Conservation (phyloP, 2,329 filamentous ascomycete species). For the Didymella pinodella region DNA sequence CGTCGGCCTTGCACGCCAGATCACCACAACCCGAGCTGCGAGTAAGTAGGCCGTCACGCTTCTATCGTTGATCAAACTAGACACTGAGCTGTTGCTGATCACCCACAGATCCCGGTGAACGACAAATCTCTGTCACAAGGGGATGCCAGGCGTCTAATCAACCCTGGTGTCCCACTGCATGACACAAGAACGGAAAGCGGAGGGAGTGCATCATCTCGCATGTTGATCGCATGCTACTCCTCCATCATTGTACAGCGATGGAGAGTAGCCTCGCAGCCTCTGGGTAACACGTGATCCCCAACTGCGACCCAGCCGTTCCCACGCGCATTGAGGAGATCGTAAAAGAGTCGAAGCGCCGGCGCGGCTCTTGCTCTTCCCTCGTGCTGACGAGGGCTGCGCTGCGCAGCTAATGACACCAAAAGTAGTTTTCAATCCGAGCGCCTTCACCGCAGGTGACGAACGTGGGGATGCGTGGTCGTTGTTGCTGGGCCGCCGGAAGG, state of each 20-base stretch:
- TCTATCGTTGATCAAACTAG: not conserved
- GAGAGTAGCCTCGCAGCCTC: conserved; percentile 23
- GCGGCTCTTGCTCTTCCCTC: conserved; percentile 10
- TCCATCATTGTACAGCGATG: conserved; percentile 31
- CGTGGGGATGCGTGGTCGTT: conserved; percentile 40
- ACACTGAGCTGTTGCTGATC: conserved; percentile 12
- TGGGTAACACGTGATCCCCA: conserved; percentile 24
- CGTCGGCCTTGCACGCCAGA: not conserved
- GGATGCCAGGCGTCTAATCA: conserved; percentile 33
- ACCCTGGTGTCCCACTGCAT: conserved; percentile 32
- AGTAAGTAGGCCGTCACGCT: conserved; percentile 30
- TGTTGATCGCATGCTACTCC: conserved; percentile 29
- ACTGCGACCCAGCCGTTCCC: conserved; percentile 31
- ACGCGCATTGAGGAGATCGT: conserved; percentile 44
- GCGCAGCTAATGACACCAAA: conserved; percentile 39
- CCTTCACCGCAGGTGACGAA: conserved; percentile 22
- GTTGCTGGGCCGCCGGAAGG: conserved; percentile 27
- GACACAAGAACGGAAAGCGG: conserved; percentile 47
- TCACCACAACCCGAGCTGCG: conserved; percentile 40
- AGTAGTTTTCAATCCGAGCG: conserved; percentile 51
- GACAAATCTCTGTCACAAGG: conserved; percentile 40
- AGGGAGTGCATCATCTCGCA: conserved; percentile 43
- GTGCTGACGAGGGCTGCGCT: conserved; percentile 16
- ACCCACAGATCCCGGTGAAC: conserved; percentile 38
- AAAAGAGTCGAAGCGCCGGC: conserved; percentile 46